Evolutionary conservation across 768 basidiomycete species (phyloP).

Genomic region (Pluteus cervinus): DNA sequence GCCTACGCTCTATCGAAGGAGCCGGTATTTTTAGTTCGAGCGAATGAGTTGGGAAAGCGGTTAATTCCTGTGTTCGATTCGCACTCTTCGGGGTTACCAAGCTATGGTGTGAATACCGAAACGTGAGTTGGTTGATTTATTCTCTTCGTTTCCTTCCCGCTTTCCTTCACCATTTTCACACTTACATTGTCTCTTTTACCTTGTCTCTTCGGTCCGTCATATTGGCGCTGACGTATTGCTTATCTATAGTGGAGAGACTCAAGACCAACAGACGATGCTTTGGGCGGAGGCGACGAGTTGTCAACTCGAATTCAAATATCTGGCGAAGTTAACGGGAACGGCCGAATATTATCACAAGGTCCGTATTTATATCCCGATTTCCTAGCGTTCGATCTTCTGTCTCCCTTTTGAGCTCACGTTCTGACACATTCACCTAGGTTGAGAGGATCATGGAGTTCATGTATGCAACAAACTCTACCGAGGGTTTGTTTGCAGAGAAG

Average conservation of each 20-base stretch:
- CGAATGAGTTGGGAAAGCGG: slow-evolving; percentile 60
- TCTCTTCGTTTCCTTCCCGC: background rate
- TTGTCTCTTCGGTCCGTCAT: too few relatives aligned
- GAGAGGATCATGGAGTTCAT: slow-evolving; percentile 33
- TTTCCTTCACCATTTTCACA: too few relatives aligned
- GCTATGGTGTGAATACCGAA: slow-evolving; percentile 51
- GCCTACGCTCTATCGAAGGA: slow-evolving; percentile 72
- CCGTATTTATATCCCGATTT: slow-evolving; percentile 2
- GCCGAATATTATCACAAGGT: slow-evolving; percentile 40
- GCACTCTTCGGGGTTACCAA: slow-evolving; percentile 57
- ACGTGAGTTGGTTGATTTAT: slow-evolving; percentile 32
- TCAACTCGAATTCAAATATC: slow-evolving; percentile 74
- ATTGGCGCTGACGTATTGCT: background rate
- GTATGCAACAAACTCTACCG: slow-evolving; percentile 20
- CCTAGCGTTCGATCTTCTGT: background rate
- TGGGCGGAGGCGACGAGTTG: slow-evolving; percentile 43
- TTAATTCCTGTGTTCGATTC: slow-evolving; percentile 60
- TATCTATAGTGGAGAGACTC: slow-evolving; percentile 22
- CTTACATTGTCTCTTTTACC: too few relatives aligned
- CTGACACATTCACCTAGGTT: slow-evolving; percentile 14
- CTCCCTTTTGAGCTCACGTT: background rate
- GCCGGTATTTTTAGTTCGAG: slow-evolving; percentile 48
- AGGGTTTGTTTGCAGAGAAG: slow-evolving; percentile 28
- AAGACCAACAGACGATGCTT: slow-evolving; percentile 24
- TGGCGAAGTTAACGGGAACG: slow-evolving; percentile 60